Evolutionary conservation across 192 early-diverging fungal genomes (phyloP).

Genomic region (Chytriomyces sp.): DNA sequence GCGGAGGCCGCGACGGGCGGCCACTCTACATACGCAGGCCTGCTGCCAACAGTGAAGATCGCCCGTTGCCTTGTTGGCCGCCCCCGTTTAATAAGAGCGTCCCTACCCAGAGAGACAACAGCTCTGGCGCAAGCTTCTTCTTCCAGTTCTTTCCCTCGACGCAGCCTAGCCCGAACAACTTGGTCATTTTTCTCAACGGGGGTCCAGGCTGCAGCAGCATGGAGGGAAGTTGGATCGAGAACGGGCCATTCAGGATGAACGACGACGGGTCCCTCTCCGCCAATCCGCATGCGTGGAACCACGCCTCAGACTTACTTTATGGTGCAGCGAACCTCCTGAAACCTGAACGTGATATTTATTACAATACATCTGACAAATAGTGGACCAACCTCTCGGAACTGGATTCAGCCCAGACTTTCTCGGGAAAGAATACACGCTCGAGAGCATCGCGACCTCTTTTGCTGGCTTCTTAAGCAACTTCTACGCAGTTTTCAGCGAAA

Average conservation of each 20-base stretch:
- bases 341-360: not conserved
- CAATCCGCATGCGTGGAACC: slow-evolving; percentile 61
- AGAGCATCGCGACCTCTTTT: not conserved
- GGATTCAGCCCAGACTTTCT: slow-evolving; percentile 34
- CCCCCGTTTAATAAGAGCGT: too few relatives aligned
- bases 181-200: slow-evolving; percentile 36
- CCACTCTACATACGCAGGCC: too few relatives aligned
- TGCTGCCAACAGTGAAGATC: too few relatives aligned
- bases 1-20: too few relatives aligned
- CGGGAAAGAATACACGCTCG: not conserved
- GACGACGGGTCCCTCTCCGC: slow-evolving; percentile 54
- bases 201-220: slow-evolving; percentile 25
- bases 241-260: slow-evolving; percentile 69
- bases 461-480: slow-evolving; percentile 13
- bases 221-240: slow-evolving; percentile 21
- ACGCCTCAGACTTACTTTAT: slow-evolving; percentile 65
- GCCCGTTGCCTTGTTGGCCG: too few relatives aligned
- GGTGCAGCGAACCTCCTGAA: slow-evolving; percentile 27
- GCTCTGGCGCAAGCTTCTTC: not conserved
- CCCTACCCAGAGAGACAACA: too few relatives aligned
- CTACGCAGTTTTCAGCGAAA: slow-evolving; percentile 55
- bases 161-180: slow-evolving; percentile 58
- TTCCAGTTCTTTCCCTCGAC: slow-evolving; percentile 77
- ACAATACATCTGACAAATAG: not conserved
- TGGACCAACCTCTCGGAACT: slow-evolving; percentile 73